Evolutionary conservation across 805 yeast genomes (phyloP), one percentile per base, ranked within the genome.

Genomic region (Candida nonsorbophila): DNA sequence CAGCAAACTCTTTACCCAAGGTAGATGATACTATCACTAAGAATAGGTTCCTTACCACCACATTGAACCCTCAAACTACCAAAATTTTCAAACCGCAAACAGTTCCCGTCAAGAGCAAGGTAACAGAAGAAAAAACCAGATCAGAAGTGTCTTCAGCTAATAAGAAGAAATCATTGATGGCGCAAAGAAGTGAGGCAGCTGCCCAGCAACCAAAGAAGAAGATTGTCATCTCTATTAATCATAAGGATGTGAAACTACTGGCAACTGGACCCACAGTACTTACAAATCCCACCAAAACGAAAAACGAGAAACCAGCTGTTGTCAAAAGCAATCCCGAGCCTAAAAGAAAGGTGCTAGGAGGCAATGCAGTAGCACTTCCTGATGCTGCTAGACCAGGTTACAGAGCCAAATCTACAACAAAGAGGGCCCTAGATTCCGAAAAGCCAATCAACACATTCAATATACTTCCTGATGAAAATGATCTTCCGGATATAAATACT

Each of bases 401-500:
- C 7, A 18, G 9, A 18, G 12, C 14, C 23, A 26, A 9, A 11
- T n/a, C 19, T 6, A 14, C 27, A 24, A 15, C 15, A 10, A 16
- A 16, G 14, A 11, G 6, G 16, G 15, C 27, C 6, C 7, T 10
- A 18, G 7, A 7, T 18, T 10, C 20, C 11, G 19, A 30, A 10
- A 23, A n/a, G n/a, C 38, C 19, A 13, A 25, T 23, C 12, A 29
- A 24, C 20, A 36, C 46, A n/a, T n/a, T n/a, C n/a, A n/a, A n/a
- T n/a, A n/a, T n/a, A n/a, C n/a, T n/a, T n/a, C n/a, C n/a, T n/a
- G n/a, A n/a, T 8, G 49, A 51, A 4, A 41, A 42, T 15, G 43
- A 25, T 9, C 47, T 64, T 13, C 70, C 70, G 1, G 67, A 62
- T 14, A 60, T 64, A 16, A 58, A 54, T 2, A 58, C 67, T 2